These are phyloP conservation scores for Cercospora berteroae DNA, from an alignment of 2,329 filamentous ascomycete genomes.

Conservation along the genomic window DNA sequence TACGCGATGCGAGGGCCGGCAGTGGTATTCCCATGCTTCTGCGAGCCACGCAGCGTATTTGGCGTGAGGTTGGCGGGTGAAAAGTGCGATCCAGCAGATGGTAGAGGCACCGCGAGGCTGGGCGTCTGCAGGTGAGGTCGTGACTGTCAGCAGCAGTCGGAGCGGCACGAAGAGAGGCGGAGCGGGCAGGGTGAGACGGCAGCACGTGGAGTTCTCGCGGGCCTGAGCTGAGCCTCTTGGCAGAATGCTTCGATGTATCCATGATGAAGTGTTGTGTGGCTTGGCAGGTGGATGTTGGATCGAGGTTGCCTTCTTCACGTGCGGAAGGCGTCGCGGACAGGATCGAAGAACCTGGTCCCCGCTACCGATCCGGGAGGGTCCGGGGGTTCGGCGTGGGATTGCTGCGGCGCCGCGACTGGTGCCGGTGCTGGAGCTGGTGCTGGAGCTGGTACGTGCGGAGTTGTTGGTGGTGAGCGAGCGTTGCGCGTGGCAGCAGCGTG, in stretches of 20 bases:
- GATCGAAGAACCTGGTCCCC: slow-evolving; percentile 11
- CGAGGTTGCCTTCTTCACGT: slow-evolving; percentile 7
- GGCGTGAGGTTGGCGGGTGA: neutral
- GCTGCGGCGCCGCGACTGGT: neutral
- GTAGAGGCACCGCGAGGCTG: neutral
- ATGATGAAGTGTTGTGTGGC: neutral
- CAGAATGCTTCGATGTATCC: neutral
- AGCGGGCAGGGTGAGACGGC: neutral
- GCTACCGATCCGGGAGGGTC: neutral
- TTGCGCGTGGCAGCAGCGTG: slow-evolving; percentile 1
- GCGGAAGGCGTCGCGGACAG: slow-evolving; percentile 16
- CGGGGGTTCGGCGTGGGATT: neutral
- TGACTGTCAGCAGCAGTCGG: neutral
- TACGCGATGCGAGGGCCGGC: neutral
- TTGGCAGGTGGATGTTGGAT: neutral
- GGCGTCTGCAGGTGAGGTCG: neutral
- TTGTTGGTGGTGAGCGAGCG: neutral
- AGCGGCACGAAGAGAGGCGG: neutral
- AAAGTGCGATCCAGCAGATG: neutral
- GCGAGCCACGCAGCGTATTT: neutral
- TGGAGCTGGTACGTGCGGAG: neutral
- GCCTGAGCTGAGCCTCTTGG: neutral
- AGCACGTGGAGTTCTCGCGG: neutral
- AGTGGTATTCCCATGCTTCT: neutral
- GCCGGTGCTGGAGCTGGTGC: neutral